Base-by-base conservation (phyloP, 2,329 filamentous ascomycete genomes). In the Colletotrichum sp. region DNA sequence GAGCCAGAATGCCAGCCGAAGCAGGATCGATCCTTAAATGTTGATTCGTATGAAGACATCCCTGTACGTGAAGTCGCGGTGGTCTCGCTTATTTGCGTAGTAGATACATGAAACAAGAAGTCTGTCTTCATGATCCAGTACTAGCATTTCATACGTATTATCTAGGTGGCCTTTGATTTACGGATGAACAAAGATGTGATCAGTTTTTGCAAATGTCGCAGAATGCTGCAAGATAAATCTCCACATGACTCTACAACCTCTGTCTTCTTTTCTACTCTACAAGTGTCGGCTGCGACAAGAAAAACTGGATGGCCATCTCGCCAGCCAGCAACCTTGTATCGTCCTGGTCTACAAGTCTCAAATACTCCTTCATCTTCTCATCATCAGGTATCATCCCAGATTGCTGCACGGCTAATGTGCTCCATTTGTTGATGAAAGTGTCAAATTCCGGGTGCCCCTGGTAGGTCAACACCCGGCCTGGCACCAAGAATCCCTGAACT, bases 1-100 rank as follows among this genome's bases (percentile, higher is more conserved):
- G 91, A 0, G 92, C 92, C 2, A 80, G 92, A 79, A 88, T 93
- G 89, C 92, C 92, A 1, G 90, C 91, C 7, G 55, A 59, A 59
- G 55, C 55, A 59, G 55, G 24, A 24, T 24, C 55, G 13, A 59
- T 59, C 9, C 5, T 59, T 28, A 59, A 6, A 28, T 9, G 7
- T 59, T 59, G 55, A 59, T 9, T 10, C 10, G 13, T 13, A 59
- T 7, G 6, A 52, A 52, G 43, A 0, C 10, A 7, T 48, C 1
- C 4, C 10, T 21, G n/a, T 4, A 13, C 6, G n/a, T 52, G 43
- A 3, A 52, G 3, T 52, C 10, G 43, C n/a, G 10, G 7, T 6
- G 21, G 39, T 3, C 3, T n/a, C n/a, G 10, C n/a, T 52, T 7
- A 3, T 21, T 21, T 13, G n/a, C 3, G n/a, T 21, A 52, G 39